Evolutionary conservation across 2,329 filamentous ascomycete genomes (phyloP).

Genomic region (Mycosphaerella arachidis): DNA sequence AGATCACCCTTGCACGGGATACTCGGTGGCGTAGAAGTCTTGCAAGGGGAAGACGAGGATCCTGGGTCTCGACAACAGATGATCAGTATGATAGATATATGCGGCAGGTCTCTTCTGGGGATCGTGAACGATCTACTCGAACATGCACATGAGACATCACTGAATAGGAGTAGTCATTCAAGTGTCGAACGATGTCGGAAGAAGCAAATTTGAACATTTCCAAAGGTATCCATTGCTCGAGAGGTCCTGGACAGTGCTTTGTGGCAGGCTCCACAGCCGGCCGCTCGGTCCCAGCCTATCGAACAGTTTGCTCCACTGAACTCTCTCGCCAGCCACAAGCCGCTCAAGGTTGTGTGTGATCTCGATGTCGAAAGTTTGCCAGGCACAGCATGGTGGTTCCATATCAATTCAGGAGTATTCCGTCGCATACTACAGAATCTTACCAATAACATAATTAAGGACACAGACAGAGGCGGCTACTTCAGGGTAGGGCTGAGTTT

Average conservation of each 20-base stretch:
- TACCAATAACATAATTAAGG: slow-evolving; percentile 47
- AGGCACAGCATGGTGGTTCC: slow-evolving; percentile 37
- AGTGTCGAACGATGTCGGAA: not conserved
- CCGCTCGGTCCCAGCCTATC: not conserved
- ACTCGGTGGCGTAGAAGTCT: slow-evolving; percentile 36
- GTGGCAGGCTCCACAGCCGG: slow-evolving; percentile 7
- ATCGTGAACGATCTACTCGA: slow-evolving; percentile 44
- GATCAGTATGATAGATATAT: slow-evolving; percentile 46
- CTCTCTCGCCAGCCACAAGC: not conserved
- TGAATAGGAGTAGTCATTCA: not conserved
- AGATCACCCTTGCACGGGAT: slow-evolving; percentile 45
- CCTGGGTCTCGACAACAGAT: slow-evolving; percentile 40
- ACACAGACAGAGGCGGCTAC: slow-evolving; percentile 33
- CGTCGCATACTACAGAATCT: slow-evolving; percentile 43
- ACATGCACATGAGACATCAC: not conserved
- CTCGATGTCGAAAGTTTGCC: slow-evolving; percentile 25
- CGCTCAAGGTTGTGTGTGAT: slow-evolving; percentile 44
- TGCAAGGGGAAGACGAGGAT: not conserved
- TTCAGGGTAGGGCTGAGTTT: slow-evolving; percentile 5
- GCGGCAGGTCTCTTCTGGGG: slow-evolving; percentile 46
- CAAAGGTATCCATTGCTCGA: slow-evolving; percentile 5
- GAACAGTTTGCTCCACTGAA: not conserved
- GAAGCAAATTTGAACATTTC: not conserved
- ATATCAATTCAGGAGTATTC: slow-evolving; percentile 43
- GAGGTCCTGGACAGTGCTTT: slow-evolving; percentile 10